Evolutionary conservation across 805 yeast genomes (phyloP), one percentile per base, ranked within the genome.

Genomic region (Yarrowia deformans): DNA sequence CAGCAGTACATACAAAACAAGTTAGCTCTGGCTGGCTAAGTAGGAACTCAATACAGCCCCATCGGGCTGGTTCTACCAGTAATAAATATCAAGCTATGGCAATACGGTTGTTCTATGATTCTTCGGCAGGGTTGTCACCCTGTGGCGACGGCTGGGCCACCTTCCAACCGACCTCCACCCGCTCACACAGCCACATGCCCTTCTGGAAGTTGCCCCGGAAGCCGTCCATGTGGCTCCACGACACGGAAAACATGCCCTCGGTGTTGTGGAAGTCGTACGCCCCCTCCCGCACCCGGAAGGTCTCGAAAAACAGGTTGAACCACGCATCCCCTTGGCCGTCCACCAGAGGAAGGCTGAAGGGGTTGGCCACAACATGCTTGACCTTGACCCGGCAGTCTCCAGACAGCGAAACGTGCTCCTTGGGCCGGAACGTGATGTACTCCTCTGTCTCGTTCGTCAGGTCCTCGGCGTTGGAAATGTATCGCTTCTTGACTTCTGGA

Each of bases 181-280:
- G 67, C n/a, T 87, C 88, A 73, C 90, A 88, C 12, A 84, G 72
- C 70, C 81, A 80, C 3, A 79, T 69, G 0, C 93, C 93, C 71
- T 83, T 84, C 56, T 80, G 80, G n/a, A 75, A 73, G 1, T 87
- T 82, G 1, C 95, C 96, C 71, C 83, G 83, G 69, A 82, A 82
- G 0, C 97, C 96, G 77, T 90, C 96, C 72, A 89, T 79, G 0
- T 84, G 82, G 2, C 80, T 79, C 88, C 88, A 87, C 48, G 71
- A 52, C 32, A 72, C 70, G 13, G 69, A 49, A 48, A 74, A 74
- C 23, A 70, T 71, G 18, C 75, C 76, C 29, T 68, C 50, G 19
- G 32, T 37, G 39, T 46, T 48, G 35, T 63, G 56, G 18, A 49
- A 48, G 39, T 63, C 48, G 39, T 63, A 63, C 12, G 48, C 56